Evolutionary conservation across 2,329 filamentous ascomycete genomes (phyloP), one percentile per base, ranked within the genome.

Genomic region (Stemphylium lycopersici): DNA sequence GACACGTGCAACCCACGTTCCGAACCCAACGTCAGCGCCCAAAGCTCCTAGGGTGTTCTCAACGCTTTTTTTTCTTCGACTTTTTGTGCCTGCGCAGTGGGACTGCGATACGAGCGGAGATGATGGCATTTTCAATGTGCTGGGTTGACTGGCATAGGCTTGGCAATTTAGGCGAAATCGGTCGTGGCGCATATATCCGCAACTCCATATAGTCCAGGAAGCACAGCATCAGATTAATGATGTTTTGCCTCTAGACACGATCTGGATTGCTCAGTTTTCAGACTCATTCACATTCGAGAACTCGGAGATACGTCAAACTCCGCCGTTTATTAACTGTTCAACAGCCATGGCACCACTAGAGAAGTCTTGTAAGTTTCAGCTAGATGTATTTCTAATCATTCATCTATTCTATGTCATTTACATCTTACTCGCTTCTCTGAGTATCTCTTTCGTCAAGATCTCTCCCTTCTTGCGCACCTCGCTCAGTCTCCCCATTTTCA

Each of bases 401-500:
- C 24, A n/a, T 34, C 16, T 44, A 44, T 34, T 34, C 10, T 11
- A 32, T 12, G 36, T 24, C 16, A 7, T 33, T 32, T 42, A 68
- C 49, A 81, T 73, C 70, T 81, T 82, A 59, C 79, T 78, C 48
- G 81, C 82, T 65, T 79, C 77, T 61, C 75, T 76, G 63, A 84
- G 66, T 43, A 81, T 79, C 61, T 81, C 78, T 56, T 77, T 79
- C 1, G 81, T 83, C 36, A 85, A 69, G 60, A 80, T 76, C 55
- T 86, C 83, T 0, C 80, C 81, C 7, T 79, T 76, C 56, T 77
- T 79, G 64, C 78, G 79, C 36, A 78, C 73, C 51, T 82, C 78
- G 31, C 78, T 79, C 65, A 90, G 68, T 59, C 84, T 73, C 2
- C 87, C 86, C 67, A 85, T 79, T 59, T 76, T 78, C 56, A 83